Conservation (phyloP, 805 yeast species). For the Millerozyma miso region DNA sequence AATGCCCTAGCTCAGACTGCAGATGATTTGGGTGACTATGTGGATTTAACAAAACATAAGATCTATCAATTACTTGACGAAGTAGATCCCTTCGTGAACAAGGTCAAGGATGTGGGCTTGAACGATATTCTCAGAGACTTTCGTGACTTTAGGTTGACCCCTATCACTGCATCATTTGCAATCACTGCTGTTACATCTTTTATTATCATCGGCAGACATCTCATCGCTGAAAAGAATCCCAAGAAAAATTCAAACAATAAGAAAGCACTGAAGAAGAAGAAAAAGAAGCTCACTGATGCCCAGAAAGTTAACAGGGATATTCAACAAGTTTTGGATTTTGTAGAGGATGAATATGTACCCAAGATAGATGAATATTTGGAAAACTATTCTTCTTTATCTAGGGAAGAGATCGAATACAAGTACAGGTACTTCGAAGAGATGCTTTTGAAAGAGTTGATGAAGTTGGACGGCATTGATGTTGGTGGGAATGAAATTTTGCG, state of each 20-base stretch:
- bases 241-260: constrained; percentile 10
- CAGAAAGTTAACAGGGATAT: constrained; percentile 37
- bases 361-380: constrained; percentile 31
- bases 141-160: constrained; percentile 23
- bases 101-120: constrained; percentile 2
- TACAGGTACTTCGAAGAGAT: constrained; percentile 61
- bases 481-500: constrained; percentile 50
- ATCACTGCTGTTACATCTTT: constrained; percentile 27
- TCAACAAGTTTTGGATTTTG: constrained; percentile 35
- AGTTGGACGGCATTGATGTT: constrained; percentile 60
- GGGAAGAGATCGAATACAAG: constrained; percentile 41
- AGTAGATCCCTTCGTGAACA: constrained; percentile 8
- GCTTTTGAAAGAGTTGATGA: constrained; percentile 61
- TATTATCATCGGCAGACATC: constrained; percentile 17
- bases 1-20: neutral
- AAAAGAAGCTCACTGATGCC: constrained; percentile 36
- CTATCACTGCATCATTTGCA: constrained; percentile 31
- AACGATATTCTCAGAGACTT: constrained; percentile 30
- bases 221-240: constrained; percentile 5
- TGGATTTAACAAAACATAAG: constrained; percentile 5
- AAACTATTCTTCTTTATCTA: constrained; percentile 19
- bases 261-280: constrained; percentile 19
- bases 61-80: constrained; percentile 9
- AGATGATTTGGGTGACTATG: constrained; percentile 6
- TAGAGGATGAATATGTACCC: constrained; percentile 38